Conservation (phyloP, 805 yeast genomes). For the Danielozyma ontarioensis region DNA sequence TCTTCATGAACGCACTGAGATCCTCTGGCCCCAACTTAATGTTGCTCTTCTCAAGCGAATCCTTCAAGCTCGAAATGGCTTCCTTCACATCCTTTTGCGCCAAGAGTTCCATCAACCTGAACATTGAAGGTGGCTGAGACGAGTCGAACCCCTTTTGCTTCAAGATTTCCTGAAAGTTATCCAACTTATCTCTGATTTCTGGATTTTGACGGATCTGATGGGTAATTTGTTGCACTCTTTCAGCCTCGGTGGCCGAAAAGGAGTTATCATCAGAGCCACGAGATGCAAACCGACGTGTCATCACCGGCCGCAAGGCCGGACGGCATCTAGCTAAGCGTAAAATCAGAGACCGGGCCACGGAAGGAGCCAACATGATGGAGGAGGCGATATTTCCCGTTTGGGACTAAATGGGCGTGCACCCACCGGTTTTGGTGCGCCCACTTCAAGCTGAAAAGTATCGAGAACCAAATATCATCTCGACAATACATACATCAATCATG, state of each 20-base stretch:
- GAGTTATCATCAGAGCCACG: background rate
- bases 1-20: slow-evolving; percentile 23
- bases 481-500: no score
- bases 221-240: slow-evolving; percentile 13
- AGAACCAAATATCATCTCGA: no score
- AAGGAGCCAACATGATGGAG: no score
- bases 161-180: slow-evolving; percentile 27
- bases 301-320: no score
- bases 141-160: slow-evolving; percentile 27
- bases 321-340: no score
- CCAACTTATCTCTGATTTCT: slow-evolving; percentile 22
- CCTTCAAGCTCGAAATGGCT: slow-evolving; percentile 21
- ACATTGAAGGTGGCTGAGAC: slow-evolving; percentile 27
- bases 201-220: slow-evolving; percentile 19
- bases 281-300: background rate
- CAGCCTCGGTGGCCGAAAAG: slow-evolving; percentile 3
- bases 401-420: no score
- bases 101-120: slow-evolving; percentile 32
- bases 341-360: no score
- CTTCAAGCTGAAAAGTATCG: no score
- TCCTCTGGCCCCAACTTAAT: slow-evolving; percentile 29
- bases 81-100: slow-evolving; percentile 32
- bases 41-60: slow-evolving; percentile 26
- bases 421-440: no score
- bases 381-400: no score